phyloP scores from a whole-genome alignment of 2,329 filamentous ascomycete genomes.

The Neofusicoccum kwambonambiense region DNA sequence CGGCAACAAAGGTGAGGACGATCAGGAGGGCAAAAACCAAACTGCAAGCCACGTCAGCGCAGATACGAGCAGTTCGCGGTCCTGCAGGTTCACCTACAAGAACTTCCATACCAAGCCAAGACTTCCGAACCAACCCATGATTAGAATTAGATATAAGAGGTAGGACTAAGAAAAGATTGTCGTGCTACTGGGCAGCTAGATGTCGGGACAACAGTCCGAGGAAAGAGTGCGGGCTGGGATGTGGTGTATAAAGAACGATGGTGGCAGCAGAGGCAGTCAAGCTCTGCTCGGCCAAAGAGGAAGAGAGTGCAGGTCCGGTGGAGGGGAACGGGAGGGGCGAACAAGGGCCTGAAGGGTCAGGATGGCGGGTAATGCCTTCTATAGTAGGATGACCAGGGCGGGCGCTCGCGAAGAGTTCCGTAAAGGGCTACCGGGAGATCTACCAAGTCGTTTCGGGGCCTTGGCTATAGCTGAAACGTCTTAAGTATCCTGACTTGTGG shows the following conservation, averaged over 20 bases:
- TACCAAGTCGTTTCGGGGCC: conserved; percentile 8
- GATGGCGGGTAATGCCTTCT: conserved; percentile 11
- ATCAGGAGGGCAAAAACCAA: conserved; percentile 35
- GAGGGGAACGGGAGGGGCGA: conserved; percentile 1
- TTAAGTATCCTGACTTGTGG: conserved; percentile 13
- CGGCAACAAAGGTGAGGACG: conserved; percentile 31
- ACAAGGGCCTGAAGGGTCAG: not conserved
- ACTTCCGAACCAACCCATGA: conserved; percentile 28
- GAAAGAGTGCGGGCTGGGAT: not conserved
- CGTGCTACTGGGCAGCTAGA: conserved; percentile 2
- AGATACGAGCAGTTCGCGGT: not conserved
- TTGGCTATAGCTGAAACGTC: conserved; percentile 17
- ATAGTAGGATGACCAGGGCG: conserved; percentile 14
- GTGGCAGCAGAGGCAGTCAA: conserved; percentile 10
- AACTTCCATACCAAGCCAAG: conserved; percentile 39
- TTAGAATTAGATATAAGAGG: conserved; percentile 11
- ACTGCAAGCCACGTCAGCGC: conserved; percentile 25
- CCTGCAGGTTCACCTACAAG: conserved; percentile 27
- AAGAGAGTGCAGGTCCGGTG: not conserved
- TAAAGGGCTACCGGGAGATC: conserved; percentile 7
- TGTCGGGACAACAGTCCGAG: not conserved
- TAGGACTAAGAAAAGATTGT: not conserved
- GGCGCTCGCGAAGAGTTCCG: not conserved
- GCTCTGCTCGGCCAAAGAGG: conserved; percentile 4
- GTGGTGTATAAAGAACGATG: conserved; percentile 1